Conservation (phyloP, 495 filamentous ascomycete genomes). For the Elaphomyces granulatus region DNA sequence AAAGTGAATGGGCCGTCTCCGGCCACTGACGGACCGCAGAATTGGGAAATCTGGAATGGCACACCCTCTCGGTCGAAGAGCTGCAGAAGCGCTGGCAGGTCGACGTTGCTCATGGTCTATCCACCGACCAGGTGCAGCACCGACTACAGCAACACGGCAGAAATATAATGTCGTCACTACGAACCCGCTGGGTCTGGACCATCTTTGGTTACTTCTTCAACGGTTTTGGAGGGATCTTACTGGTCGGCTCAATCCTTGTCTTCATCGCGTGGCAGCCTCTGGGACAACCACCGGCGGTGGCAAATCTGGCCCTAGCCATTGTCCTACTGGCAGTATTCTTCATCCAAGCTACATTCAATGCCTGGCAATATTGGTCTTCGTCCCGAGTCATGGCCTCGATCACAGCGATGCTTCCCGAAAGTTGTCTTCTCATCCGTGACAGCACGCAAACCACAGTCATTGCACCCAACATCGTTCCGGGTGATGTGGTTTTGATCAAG, state of each 20-base stretch:
- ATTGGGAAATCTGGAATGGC: conserved; percentile 35
- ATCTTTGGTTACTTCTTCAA: conserved; percentile 51
- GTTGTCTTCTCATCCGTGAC: conserved; percentile 42
- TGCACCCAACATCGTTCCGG: conserved; percentile 45
- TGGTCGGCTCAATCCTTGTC: conserved; percentile 47
- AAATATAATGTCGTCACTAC: conserved; percentile 43
- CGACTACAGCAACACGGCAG: conserved; percentile 34
- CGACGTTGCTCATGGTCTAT: conserved; percentile 36
- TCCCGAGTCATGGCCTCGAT: conserved; percentile 50
- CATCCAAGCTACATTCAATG: conserved; percentile 55
- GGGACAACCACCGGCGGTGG: conserved; percentile 44
- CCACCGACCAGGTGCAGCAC: conserved; percentile 27
- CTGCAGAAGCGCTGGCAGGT: conserved; percentile 38
- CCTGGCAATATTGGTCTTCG: conserved; percentile 48
- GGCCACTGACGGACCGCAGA: conserved; percentile 11
- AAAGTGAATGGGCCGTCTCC: too few species aligned
- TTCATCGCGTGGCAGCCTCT: conserved; percentile 58
- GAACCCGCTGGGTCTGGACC: conserved; percentile 35
- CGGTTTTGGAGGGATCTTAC: conserved; percentile 52
- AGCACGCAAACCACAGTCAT: conserved; percentile 28
- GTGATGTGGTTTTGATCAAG: conserved; percentile 48
- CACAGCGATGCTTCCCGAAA: conserved; percentile 51
- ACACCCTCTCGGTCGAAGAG: conserved; percentile 39
- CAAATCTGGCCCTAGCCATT: conserved; percentile 53
- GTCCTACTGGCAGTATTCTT: conserved; percentile 50